These are phyloP conservation scores for Penicillium ucsense DNA, from an alignment of 495 filamentous ascomycete genomes.

Conservation along the genomic window DNA sequence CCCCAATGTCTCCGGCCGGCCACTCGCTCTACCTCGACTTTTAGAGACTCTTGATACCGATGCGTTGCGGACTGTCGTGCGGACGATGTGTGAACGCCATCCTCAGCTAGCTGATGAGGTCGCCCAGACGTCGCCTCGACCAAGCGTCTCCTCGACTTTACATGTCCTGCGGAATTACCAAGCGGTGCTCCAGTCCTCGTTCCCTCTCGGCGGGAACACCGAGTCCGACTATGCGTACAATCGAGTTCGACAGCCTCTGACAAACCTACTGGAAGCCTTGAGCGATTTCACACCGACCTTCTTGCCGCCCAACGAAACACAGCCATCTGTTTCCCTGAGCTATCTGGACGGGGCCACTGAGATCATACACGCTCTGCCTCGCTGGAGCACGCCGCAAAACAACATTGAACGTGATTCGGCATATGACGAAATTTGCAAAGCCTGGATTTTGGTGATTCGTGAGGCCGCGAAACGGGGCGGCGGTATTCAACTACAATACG, in stretches of 20 bases:
- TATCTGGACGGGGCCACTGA: constrained; percentile 86
- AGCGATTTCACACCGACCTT: constrained; percentile 93
- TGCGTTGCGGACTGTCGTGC: constrained; percentile 71
- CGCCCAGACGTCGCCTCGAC: constrained; percentile 72
- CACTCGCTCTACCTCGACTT: constrained; percentile 70
- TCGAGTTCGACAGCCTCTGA: constrained; percentile 72
- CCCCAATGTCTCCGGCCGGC: constrained; percentile 64
- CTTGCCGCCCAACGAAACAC: constrained; percentile 80
- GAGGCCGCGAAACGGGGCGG: constrained; percentile 88
- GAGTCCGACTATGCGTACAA: constrained; percentile 93
- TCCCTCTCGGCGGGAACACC: constrained; percentile 74
- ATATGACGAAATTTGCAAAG: constrained; percentile 89
- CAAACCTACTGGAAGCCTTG: constrained; percentile 76
- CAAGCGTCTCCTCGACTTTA: constrained; percentile 69
- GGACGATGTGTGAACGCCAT: constrained; percentile 81
- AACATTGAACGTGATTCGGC: constrained; percentile 87
- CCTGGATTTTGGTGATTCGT: constrained; percentile 85
- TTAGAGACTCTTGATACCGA: constrained; percentile 83
- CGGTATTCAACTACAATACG: constrained; percentile 83
- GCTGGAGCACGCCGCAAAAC: constrained; percentile 77
- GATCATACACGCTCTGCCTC: constrained; percentile 77
- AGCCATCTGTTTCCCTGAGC: constrained; percentile 65
- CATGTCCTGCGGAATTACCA: constrained; percentile 76
- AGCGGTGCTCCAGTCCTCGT: constrained; percentile 61
- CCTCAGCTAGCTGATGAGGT: constrained; percentile 69